phyloP scores from a whole-genome alignment of 2,329 filamentous ascomycete genomes.

The Stenocarpella maydis region DNA sequence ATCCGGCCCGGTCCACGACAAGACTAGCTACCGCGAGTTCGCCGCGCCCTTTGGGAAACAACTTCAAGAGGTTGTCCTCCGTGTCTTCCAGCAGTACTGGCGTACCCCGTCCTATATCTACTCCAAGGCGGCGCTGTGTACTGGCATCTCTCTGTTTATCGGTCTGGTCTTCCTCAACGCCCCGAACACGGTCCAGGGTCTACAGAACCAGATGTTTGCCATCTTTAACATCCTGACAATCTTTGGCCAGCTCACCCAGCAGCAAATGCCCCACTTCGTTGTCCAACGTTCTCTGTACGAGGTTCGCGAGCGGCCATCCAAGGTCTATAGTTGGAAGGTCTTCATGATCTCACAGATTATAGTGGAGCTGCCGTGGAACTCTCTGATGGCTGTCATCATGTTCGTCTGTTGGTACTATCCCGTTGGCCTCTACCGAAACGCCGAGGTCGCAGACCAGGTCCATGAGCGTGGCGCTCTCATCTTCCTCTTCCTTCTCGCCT shows the following conservation, averaged over 20 bases:
- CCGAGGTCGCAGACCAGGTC: conserved; percentile 58
- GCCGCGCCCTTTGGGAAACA: conserved; percentile 73
- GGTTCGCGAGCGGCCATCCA: conserved; percentile 73
- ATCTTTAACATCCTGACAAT: conserved; percentile 76
- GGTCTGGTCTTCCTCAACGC: conserved; percentile 74
- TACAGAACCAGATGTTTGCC: conserved; percentile 76
- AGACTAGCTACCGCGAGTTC: conserved; percentile 66
- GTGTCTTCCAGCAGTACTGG: conserved; percentile 78
- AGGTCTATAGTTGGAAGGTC: conserved; percentile 74
- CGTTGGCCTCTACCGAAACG: conserved; percentile 69
- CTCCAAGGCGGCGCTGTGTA: conserved; percentile 68
- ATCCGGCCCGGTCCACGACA: conserved; percentile 44
- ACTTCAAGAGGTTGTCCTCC: conserved; percentile 64
- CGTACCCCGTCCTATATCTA: conserved; percentile 76
- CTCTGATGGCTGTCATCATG: conserved; percentile 69
- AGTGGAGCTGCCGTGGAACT: conserved; percentile 77
- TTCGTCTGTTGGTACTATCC: conserved; percentile 77
- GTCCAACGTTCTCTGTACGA: conserved; percentile 74
- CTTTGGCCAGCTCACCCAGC: conserved; percentile 70
- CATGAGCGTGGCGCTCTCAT: conserved; percentile 69
- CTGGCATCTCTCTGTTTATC: conserved; percentile 66
- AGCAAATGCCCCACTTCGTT: conserved; percentile 77
- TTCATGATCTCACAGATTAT: conserved; percentile 73
- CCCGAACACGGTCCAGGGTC: conserved; percentile 67
- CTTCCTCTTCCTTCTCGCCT: conserved; percentile 71